phyloP scores from a whole-genome alignment of 441 rosid species.

The Arabidopsis lyrata region DNA sequence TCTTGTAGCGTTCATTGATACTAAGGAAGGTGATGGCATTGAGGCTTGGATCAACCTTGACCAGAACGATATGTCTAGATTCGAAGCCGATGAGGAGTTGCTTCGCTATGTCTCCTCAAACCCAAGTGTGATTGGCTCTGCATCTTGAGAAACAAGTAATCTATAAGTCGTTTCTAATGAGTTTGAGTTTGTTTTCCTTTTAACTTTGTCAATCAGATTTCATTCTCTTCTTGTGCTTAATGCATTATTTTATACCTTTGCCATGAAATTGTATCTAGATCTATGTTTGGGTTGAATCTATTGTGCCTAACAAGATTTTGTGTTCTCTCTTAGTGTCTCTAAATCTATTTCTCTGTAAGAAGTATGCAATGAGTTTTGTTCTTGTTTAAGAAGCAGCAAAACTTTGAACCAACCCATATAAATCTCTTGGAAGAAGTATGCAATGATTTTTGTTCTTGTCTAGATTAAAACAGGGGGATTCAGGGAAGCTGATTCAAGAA shows the following conservation, averaged over 20 bases:
- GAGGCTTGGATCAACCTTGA: constrained; percentile 54
- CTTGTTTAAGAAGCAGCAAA: neutral
- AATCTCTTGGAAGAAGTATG: neutral
- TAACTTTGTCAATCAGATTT: neutral
- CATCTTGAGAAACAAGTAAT: constrained; percentile 8
- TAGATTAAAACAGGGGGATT: constrained; percentile 41
- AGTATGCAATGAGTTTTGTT: neutral
- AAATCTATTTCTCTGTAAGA: neutral
- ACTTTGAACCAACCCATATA: neutral
- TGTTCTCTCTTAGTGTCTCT: neutral
- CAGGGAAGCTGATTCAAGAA: constrained; percentile 43
- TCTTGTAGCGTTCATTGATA: constrained; percentile 45
- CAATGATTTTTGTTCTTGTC: constrained; percentile 6
- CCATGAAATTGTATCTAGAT: neutral
- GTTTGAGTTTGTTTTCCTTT: neutral
- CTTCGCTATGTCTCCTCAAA: constrained; percentile 38
- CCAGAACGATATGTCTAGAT: constrained; percentile 50
- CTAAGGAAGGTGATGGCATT: constrained; percentile 49
- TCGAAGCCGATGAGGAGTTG: constrained; percentile 50
- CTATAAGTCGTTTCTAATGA: neutral
- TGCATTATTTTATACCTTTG: neutral
- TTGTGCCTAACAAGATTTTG: neutral
- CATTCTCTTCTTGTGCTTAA: neutral
- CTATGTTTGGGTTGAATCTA: constrained; percentile 11
- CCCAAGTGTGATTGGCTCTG: constrained; percentile 20